Conservation (phyloP, 805 yeast genomes). For the Zygosaccharomyces rouxii region DNA sequence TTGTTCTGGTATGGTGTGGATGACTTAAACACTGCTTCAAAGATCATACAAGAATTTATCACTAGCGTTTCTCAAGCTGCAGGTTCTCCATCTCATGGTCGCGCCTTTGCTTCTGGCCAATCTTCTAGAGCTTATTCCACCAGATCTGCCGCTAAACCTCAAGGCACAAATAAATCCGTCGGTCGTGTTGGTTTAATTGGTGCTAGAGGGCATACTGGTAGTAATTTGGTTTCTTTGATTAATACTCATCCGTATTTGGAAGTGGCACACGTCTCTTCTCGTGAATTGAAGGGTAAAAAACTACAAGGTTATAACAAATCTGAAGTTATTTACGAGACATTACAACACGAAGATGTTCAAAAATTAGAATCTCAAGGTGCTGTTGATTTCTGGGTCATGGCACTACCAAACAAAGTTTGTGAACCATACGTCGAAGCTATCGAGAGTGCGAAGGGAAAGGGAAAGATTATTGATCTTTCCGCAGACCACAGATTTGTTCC, state of each 20-base stretch:
- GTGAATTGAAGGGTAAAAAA: constrained; percentile 86
- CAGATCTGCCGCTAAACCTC: constrained; percentile 54
- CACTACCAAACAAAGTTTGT: constrained; percentile 96
- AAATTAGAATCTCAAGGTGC: constrained; percentile 67
- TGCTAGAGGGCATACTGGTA: constrained; percentile 97
- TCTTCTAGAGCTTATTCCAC: constrained; percentile 53
- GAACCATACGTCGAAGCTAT: constrained; percentile 80
- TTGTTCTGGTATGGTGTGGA: constrained; percentile 91
- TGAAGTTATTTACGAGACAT: constrained; percentile 74
- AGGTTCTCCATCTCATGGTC: constrained; percentile 34
- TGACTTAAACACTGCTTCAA: constrained; percentile 56
- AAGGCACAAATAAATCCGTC: constrained; percentile 56
- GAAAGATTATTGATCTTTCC: constrained; percentile 84
- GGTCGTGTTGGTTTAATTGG: constrained; percentile 91
- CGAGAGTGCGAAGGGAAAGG: constrained; percentile 60
- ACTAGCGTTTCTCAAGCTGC: constrained; percentile 29
- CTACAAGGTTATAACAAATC: constrained; percentile 83
- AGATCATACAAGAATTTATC: constrained; percentile 56
- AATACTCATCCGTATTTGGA: constrained; percentile 86
- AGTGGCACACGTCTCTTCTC: constrained; percentile 88
- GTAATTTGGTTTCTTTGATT: constrained; percentile 80
- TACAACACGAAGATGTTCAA: constrained; percentile 82
- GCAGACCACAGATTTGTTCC: constrained; percentile 96
- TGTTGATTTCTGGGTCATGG: constrained; percentile 98
- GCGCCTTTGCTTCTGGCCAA: constrained; percentile 44